A percentile compares a stretch with the other conserved stretches of the same genome.
Evolutionary conservation across 2,329 filamentous ascomycete genomes (phyloP).

Genomic region (Sporothrix mexicana): DNA sequence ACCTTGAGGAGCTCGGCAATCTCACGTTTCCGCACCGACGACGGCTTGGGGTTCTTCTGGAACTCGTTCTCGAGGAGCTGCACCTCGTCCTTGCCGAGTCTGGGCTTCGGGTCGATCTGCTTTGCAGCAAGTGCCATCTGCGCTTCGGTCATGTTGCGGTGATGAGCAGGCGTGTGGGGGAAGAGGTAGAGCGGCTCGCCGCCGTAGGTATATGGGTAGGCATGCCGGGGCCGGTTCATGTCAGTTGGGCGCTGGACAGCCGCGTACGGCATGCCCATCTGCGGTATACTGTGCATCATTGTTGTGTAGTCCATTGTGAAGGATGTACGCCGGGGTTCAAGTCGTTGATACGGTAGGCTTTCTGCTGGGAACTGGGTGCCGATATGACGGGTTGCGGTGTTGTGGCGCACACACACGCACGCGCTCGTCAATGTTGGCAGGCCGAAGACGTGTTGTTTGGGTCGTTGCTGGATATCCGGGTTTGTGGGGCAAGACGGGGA

Average conservation of each 20-base stretch:
- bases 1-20: conserved; percentile 66
- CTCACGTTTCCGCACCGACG: conserved; percentile 65
- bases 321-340: not conserved
- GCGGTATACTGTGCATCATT: conserved; percentile 34
- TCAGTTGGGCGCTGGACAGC: conserved; percentile 18
- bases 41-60: conserved; percentile 68
- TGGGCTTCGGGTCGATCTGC: conserved; percentile 55
- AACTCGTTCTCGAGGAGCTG: conserved; percentile 66
- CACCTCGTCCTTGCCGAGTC: conserved; percentile 64
- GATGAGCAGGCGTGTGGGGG: conserved; percentile 35
- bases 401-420: conserved; percentile 22
- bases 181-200: conserved; percentile 30
- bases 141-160: conserved; percentile 39
- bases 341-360: not conserved
- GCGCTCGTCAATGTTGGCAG: not conserved
- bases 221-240: conserved; percentile 16
- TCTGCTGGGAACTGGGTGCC: not conserved
- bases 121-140: conserved; percentile 38
- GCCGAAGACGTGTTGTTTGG: not conserved
- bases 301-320: conserved; percentile 35
- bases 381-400: conserved; percentile 15
- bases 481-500: not conserved
- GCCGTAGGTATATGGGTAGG: conserved; percentile 34
- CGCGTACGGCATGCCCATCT: conserved; percentile 29
- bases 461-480: not conserved